Percentiles rank a stretch among this genome's conserved stretches.
These are phyloP conservation scores for Elasticomyces elasticus DNA, from an alignment of 495 filamentous ascomycete genomes.

Conservation along the genomic window DNA sequence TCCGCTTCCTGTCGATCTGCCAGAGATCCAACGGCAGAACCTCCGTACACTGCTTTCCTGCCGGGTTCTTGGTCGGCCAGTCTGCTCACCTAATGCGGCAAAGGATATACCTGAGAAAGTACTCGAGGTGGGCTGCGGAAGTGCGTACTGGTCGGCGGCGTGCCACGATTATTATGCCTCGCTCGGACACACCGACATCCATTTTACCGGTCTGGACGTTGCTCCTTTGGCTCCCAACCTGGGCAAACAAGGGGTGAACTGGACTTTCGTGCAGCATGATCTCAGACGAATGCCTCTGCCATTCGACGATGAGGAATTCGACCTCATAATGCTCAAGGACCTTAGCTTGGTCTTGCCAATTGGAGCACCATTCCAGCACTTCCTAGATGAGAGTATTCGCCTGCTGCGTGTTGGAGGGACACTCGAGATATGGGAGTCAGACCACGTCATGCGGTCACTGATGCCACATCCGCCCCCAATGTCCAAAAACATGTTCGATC, in stretches of 20 bases:
- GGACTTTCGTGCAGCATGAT: slow-evolving; percentile 84
- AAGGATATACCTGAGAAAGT: slow-evolving; percentile 63
- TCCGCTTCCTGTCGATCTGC: slow-evolving; percentile 77
- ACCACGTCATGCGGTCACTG: slow-evolving; percentile 66
- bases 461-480: slow-evolving; percentile 57
- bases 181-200: slow-evolving; percentile 39
- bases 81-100: slow-evolving; percentile 58
- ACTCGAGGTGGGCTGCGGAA: slow-evolving; percentile 81
- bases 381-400: slow-evolving; percentile 68
- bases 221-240: slow-evolving; percentile 65
- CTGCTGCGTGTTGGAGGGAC: slow-evolving; percentile 69
- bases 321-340: slow-evolving; percentile 85
- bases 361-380: slow-evolving; percentile 51
- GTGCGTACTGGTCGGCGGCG: slow-evolving; percentile 78
- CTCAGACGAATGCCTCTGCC: slow-evolving; percentile 64
- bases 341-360: slow-evolving; percentile 54
- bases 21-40: slow-evolving; percentile 79
- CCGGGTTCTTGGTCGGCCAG: slow-evolving; percentile 67
- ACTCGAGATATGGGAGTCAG: slow-evolving; percentile 79
- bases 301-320: slow-evolving; percentile 75
- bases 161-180: slow-evolving; percentile 66
- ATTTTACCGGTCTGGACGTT: slow-evolving; percentile 79
- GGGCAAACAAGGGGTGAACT: slow-evolving; percentile 64
- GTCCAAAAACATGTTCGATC: slow-evolving; percentile 45
- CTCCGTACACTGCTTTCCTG: slow-evolving; percentile 72